Evolutionary conservation across 164 flowering plant genomes (phyloP), one percentile per base, ranked within the genome.

Genomic region (Malania oleifera): DNA sequence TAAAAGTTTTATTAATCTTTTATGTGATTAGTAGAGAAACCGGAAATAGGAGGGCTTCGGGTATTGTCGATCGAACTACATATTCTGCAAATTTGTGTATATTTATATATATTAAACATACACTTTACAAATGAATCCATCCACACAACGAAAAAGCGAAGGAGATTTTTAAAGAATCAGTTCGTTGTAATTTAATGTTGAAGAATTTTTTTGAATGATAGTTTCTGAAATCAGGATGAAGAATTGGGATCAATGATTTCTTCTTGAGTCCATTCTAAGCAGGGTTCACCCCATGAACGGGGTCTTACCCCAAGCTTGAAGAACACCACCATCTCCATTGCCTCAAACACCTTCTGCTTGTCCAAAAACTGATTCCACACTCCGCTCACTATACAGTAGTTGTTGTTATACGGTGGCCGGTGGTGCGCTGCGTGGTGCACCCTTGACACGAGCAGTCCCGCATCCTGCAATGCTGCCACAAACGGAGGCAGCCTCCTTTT

Each of bases 321-420:
- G 68, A 73, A 89, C 67, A 92, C 38, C 1, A 78, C 45, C 95
- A 87, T 83, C 73, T 92, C 98, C 73, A 87, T 6, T 1, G 72
- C 77, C 69, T 79, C 85, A 56, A 89, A 92, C 11, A 85, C 79
- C 61, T 59, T 80, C 0, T 56, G 17, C 25, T 65, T 57, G 54
- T 92, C 98, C 84, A 92, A 71, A 18, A 84, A 37, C 39, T 64
- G 52, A 56, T 92, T 89, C 93, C 98, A 92, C 0, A 77, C 70
- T 0, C 96, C 96, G 54, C 89, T 92, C 20, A 89, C 96, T 9
- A 87, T 89, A 71, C 98, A 92, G 54, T 92, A 92, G 51, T 86
- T 89, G 65, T 75, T 84, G 72, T 84, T 82, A 44, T 81, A 87
- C 0, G 96, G 96, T 0, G 78, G 52, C 8, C 84, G 84, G 58